Evolutionary conservation across 331 rosid species (phyloP), one percentile per base, ranked within the genome.

Genomic region (Pyracantha coccinea): DNA sequence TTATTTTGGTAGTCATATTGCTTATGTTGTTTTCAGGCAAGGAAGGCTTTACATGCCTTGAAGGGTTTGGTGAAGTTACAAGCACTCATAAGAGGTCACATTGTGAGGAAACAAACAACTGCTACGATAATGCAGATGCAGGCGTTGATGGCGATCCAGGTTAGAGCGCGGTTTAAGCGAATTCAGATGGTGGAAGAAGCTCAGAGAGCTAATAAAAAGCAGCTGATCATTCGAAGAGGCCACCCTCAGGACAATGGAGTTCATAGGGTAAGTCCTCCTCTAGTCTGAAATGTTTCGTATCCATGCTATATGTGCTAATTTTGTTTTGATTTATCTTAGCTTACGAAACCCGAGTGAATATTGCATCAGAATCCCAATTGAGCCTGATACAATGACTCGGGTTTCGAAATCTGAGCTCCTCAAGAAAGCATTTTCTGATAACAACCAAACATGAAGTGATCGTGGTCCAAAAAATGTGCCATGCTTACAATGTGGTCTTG

Each of bases 61-160:
- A 95, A 70, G 84, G 97, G 92, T 67, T 72, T 95, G 54, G 99
- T 95, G 45, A 95, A 92, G 87, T 68, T 95, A 50, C 99, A 92
- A 66, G 99, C 99, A 77, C 86, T 88, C 2, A 93, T 92, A 68
- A 92, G 98, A 80, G 99, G 98, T 62, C 88, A 92, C 74, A 93
- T 89, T 54, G 97, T 95, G 33, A 90, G 99, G 83, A 95, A 92
- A 82, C 92, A 85, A 79, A 86, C 96, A 32, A 83, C 86, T 52
- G 84, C 93, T 28, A 85, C 90, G 6, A 74, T 94, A 78, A 86
- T 76, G 60, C 86, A 88, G 76, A 88, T 95, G 93, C 98, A 92
- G 63, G 97, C 99, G 2, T 80, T 95, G 83, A 92, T 92, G 86
- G 79, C 97, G n/a, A 95, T 95, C 75, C 99, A 95, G 82, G 93